Conservation (phyloP, 2,329 filamentous ascomycete genomes). For the Xylariaceae sp. region DNA sequence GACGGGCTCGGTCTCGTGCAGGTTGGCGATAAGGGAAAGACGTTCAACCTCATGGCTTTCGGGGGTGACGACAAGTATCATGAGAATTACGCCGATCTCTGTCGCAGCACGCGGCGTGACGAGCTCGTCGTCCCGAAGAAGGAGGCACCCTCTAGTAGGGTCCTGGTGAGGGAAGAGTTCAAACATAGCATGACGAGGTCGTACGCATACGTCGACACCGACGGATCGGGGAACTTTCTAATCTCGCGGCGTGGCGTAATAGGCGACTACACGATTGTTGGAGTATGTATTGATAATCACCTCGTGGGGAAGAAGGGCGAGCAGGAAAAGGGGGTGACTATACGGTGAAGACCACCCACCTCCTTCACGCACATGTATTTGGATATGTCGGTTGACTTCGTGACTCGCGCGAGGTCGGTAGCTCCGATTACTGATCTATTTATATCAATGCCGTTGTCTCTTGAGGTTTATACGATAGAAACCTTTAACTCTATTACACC, state of each 20-base stretch:
- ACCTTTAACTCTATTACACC: too few relatives aligned
- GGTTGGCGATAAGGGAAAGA: conserved; percentile 25
- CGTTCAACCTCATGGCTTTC: conserved; percentile 25
- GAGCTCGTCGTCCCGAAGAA: conserved; percentile 1
- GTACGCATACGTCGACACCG: conserved; percentile 15
- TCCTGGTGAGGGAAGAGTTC: conserved; percentile 28
- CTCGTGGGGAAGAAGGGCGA: conserved; percentile 4
- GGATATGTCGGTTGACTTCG: too few relatives aligned
- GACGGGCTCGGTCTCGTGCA: conserved; percentile 27
- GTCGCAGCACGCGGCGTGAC: conserved; percentile 11
- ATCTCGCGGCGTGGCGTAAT: conserved; percentile 8
- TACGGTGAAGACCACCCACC: too few relatives aligned
- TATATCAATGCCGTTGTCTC: too few relatives aligned
- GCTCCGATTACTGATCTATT: too few relatives aligned
- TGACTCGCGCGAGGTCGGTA: too few relatives aligned
- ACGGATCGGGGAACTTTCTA: conserved; percentile 13
- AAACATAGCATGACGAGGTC: conserved; percentile 13
- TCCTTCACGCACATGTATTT: too few relatives aligned
- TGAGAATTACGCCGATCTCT: conserved; percentile 14
- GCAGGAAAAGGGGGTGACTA: background rate
- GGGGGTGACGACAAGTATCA: conserved; percentile 19
- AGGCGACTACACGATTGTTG: conserved; percentile 10
- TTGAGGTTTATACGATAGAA: too few relatives aligned
- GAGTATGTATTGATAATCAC: conserved; percentile 13
- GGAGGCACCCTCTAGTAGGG: conserved; percentile 16